These are phyloP conservation scores for Anacardium occidentale DNA, from an alignment of 345 rosid species.

Conservation along the genomic window DNA sequence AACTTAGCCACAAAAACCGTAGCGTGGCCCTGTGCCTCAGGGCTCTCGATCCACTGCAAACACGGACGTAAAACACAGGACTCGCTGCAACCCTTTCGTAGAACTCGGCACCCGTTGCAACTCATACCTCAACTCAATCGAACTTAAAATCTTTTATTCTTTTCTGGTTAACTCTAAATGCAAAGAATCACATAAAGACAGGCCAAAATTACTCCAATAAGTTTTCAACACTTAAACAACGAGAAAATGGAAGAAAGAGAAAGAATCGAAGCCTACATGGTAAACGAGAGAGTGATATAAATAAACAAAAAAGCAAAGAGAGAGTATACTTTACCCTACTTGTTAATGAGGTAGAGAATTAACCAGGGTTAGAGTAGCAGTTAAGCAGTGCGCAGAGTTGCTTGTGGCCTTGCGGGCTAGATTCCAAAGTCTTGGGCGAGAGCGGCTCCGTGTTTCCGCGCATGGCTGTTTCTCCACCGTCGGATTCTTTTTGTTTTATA, in stretches of 20 bases:
- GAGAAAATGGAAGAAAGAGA: neutral
- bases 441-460: constrained; percentile 99
- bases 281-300: constrained; percentile 12
- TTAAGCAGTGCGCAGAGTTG: neutral
- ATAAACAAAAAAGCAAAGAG: constrained; percentile 15
- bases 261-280: neutral
- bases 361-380: constrained; percentile 8
- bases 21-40: constrained; percentile 98
- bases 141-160: too few species aligned
- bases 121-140: constrained; percentile 46
- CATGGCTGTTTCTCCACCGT: constrained; percentile 67
- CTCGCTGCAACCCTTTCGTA: constrained; percentile 97
- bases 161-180: too few species aligned
- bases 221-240: neutral
- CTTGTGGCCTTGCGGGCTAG: constrained; percentile 28
- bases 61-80: constrained; percentile 84
- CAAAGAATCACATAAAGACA: constrained; percentile 16
- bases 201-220: too few species aligned
- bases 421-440: constrained; percentile 80
- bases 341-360: neutral
- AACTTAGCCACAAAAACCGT: constrained; percentile 97
- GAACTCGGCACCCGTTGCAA: constrained; percentile 96
- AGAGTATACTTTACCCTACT: too few species aligned
- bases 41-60: constrained; percentile 81
- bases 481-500: constrained; percentile 32